Evolutionary conservation across 495 filamentous ascomycete genomes (phyloP), one percentile per base, ranked within the genome.

Genomic region (Trichocladium antarcticum): DNA sequence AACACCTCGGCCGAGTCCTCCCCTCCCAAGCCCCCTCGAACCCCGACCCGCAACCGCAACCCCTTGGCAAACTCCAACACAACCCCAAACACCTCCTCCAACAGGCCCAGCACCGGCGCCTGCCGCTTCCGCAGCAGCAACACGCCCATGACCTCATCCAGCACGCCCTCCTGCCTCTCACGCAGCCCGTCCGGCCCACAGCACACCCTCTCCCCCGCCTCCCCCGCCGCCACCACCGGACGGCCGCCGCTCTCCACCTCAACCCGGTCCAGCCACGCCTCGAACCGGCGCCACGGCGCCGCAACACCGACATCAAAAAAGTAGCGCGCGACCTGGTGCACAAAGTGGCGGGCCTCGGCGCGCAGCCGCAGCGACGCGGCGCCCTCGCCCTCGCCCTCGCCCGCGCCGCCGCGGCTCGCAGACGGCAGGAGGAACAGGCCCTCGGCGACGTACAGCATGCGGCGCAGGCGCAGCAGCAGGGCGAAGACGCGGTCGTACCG

Each of bases 401-500:
- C n/a, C n/a, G n/a, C n/a, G n/a, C n/a, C n/a, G n/a, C n/a, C n/a
- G n/a, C n/a, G n/a, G n/a, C n/a, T n/a, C n/a, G n/a, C n/a, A n/a
- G n/a, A n/a, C n/a, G n/a, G n/a, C n/a, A n/a, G n/a, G n/a, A 43
- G 47, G 14, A 82, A 76, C 19, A 94, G 72, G 52, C 81, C 75
- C 40, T 82, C 80, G 9, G 81, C 80, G 7, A 89, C 82, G 43
- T 83, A 89, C 0, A 84, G 68, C 82, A 97, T 85, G 4, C 92
- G 80, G 4, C 84, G 62, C 0, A 90, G 66, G 1, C 87, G 79
- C 1, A 98, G 74, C 2, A 95, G 66, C 11, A 86, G 68, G 48
- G 78, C 83, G 69, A 94, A 95, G 16, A 95, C 74, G 21, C 68
- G 70, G 59, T 98, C 92, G 57, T 95, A 96, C 56, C 84, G 86